Percentiles rank a stretch among this genome's conserved stretches.
Conservation (phyloP, 306 rosid species). For the Potentilla sterilis region DNA sequence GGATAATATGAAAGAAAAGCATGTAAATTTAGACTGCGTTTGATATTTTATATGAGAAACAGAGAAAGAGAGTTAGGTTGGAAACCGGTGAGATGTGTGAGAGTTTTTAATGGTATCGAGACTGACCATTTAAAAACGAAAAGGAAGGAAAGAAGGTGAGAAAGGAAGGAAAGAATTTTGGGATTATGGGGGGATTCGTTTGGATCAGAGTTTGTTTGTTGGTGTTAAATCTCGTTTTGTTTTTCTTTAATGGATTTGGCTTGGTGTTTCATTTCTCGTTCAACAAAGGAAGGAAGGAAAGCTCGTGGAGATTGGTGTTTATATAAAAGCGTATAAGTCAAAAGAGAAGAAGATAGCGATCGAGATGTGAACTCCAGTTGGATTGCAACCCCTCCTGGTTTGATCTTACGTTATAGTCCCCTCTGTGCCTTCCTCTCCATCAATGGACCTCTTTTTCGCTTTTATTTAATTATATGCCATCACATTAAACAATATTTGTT, state of each 20-base stretch:
- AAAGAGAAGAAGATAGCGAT: conserved; percentile 18
- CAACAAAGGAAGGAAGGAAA: conserved; percentile 49
- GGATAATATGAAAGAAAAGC: conserved; percentile 17
- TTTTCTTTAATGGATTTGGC: not conserved
- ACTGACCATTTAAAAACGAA: conserved; percentile 25
- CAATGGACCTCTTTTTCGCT: not conserved
- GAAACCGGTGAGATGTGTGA: conserved; percentile 50
- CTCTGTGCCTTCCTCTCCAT: conserved; percentile 10
- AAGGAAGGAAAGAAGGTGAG: not conserved
- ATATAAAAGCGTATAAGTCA: conserved; percentile 42
- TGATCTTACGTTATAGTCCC: conserved; percentile 40
- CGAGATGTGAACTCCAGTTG: conserved; percentile 30
- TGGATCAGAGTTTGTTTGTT: conserved; percentile 26
- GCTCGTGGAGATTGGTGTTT: conserved; percentile 18
- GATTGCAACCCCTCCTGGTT: conserved; percentile 43
- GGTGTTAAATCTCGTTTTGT: not conserved
- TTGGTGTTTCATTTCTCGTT: conserved; percentile 17
- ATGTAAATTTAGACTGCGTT: conserved; percentile 5
- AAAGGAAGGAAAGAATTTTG: conserved; percentile 18
- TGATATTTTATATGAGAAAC: conserved; percentile 1
- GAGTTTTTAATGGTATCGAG: conserved; percentile 41
- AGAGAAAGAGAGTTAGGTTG: conserved; percentile 42
- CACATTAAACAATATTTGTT: too few relatives aligned
- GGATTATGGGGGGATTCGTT: conserved; percentile 22
- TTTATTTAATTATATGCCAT: conserved; percentile 3